Evolutionary conservation across 805 yeast genomes (phyloP).

Genomic region (Debaryomyces maramus): DNA sequence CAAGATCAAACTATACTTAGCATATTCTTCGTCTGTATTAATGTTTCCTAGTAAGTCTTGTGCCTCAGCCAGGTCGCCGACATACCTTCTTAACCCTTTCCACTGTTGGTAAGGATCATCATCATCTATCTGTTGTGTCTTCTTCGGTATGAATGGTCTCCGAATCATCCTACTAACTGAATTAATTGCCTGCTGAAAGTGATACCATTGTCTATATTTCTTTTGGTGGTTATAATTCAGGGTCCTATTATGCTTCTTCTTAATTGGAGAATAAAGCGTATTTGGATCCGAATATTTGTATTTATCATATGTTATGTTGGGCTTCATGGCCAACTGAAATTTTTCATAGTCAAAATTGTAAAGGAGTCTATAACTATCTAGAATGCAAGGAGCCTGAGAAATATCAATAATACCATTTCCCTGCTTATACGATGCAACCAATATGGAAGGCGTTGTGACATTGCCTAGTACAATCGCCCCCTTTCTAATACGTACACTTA

Average conservation of each 20-base stretch:
- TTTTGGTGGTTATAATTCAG: conserved; percentile 8
- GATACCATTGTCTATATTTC: conserved; percentile 24
- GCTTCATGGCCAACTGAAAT: conserved; percentile 61
- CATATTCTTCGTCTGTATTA: conserved; percentile 67
- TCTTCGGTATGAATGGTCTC: conserved; percentile 6
- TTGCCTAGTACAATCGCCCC: conserved; percentile 84
- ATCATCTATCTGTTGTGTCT: conserved; percentile 2
- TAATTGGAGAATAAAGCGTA: not conserved
- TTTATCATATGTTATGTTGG: conserved; percentile 64
- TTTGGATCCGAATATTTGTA: conserved; percentile 5
- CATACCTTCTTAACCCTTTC: conserved; percentile 77
- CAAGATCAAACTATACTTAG: conserved; percentile 68
- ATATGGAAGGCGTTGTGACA: conserved; percentile 67
- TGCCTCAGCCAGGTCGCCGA: conserved; percentile 37
- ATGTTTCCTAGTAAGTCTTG: conserved; percentile 28
- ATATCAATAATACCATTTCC: conserved; percentile 62
- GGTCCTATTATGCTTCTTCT: conserved; percentile 3
- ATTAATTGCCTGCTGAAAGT: conserved; percentile 19
- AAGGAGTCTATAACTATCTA: conserved; percentile 58
- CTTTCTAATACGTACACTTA: conserved; percentile 56
- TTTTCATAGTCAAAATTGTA: conserved; percentile 47
- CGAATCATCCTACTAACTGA: conserved; percentile 8
- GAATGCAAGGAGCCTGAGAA: conserved; percentile 38
- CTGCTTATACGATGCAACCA: conserved; percentile 58
- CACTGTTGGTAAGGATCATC: conserved; percentile 41